Conservation (phyloP, 2,329 filamentous ascomycete species). For the Rhinocladiella similis region DNA sequence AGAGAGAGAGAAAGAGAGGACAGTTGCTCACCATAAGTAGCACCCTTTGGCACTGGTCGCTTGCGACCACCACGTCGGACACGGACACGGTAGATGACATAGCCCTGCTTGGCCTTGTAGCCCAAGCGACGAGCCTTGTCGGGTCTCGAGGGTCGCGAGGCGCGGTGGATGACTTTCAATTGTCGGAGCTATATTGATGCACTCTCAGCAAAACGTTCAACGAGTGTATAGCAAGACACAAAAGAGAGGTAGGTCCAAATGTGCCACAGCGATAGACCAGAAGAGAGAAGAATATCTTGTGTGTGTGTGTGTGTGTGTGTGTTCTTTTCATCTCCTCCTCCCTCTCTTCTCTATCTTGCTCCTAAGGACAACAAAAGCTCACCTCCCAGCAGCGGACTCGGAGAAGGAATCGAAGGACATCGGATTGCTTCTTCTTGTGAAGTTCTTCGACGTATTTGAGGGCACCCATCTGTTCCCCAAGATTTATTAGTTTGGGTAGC, state of each 20-base stretch:
- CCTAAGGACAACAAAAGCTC: conserved; percentile 40
- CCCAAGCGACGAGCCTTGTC: conserved; percentile 99
- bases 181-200: conserved; percentile 99
- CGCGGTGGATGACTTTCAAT: conserved; percentile 99
- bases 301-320: neutral
- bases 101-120: conserved; percentile 99
- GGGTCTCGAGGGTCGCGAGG: conserved; percentile 94
- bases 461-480: conserved; percentile 80
- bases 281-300: conserved; percentile 19
- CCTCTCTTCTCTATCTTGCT: conserved; percentile 3
- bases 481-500: conserved; percentile 3
- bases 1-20: too few species aligned
- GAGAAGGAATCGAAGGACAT: conserved; percentile 99
- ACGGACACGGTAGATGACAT: conserved; percentile 99
- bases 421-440: conserved; percentile 99
- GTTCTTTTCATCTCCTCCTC: neutral
- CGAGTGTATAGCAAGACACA: conserved; percentile 89
- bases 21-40: conserved; percentile 81
- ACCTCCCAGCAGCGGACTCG: conserved; percentile 99
- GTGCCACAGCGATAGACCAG: conserved; percentile 38
- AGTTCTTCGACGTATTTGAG: conserved; percentile 99
- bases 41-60: conserved; percentile 93
- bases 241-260: conserved; percentile 1
- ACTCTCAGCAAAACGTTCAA: conserved; percentile 99
- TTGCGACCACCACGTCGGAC: conserved; percentile 99